Conservation (phyloP, 2,329 filamentous ascomycete species). For the Aurifilum marmelostoma region DNA sequence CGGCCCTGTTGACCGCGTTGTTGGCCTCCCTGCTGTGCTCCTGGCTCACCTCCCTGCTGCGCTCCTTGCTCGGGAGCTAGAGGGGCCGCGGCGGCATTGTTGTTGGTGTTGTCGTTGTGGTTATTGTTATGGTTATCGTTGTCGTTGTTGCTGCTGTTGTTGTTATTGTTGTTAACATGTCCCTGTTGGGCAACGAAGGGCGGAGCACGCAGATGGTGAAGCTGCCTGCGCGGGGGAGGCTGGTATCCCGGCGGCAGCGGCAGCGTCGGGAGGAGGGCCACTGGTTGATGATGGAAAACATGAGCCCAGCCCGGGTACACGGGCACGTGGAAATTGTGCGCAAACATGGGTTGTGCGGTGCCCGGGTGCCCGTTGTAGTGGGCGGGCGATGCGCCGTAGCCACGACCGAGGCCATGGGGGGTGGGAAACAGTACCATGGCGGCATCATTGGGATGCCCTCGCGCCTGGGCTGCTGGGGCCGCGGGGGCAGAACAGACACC, state of each 20-base stretch:
- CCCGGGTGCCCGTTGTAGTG: background rate
- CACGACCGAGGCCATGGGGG: background rate
- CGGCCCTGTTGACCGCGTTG: background rate
- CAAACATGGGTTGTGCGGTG: background rate
- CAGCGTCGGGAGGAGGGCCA: no score
- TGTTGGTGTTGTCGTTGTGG: no score
- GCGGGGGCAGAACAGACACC: background rate
- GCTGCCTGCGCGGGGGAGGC: no score
- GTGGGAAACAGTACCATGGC: background rate
- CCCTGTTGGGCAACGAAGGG: no score
- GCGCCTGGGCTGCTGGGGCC: background rate
- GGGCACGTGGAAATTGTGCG: no score
- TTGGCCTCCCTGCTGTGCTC: background rate
- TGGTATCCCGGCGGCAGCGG: no score
- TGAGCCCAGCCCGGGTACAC: no score
- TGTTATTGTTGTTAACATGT: background rate
- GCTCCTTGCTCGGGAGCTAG: background rate
- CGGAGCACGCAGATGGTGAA: no score
- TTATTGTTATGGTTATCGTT: background rate
- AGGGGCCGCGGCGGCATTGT: background rate
- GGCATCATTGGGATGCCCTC: background rate
- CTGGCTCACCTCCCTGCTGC: background rate
- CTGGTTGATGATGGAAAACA: no score
- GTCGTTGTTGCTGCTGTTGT: background rate
- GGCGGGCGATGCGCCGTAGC: background rate